These are phyloP conservation scores for Rhizopogon vinicolor DNA, from an alignment of 768 basidiomycete genomes.

Conservation along the genomic window DNA sequence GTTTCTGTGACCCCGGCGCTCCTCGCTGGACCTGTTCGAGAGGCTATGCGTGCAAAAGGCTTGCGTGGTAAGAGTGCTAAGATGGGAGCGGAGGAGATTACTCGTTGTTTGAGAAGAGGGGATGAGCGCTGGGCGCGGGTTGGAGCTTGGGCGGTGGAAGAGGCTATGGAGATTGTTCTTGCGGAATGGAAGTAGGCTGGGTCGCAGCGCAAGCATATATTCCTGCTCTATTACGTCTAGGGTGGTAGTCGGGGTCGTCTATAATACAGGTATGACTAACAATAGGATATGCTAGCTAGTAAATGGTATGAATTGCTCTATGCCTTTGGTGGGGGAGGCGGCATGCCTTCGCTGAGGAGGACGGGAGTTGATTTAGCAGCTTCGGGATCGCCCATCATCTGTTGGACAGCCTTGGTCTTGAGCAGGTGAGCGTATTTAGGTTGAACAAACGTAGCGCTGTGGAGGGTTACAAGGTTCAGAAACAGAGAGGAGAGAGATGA, in stretches of 20 bases:
- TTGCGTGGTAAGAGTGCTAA: conserved; percentile 5
- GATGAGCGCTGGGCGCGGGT: conserved; percentile 67
- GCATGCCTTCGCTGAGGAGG: conserved; percentile 21
- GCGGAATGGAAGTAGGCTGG: background rate
- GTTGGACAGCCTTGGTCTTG: conserved; percentile 50
- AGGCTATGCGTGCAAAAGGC: conserved; percentile 36
- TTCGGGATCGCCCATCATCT: conserved; percentile 61
- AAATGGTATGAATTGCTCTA: conserved; percentile 9
- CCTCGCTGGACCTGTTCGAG: conserved; percentile 43
- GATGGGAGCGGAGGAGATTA: conserved; percentile 33
- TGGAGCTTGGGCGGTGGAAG: conserved; percentile 60
- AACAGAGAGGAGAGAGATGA: background rate
- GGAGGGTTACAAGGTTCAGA: background rate
- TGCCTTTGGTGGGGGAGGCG: conserved; percentile 21
- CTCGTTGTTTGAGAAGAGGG: conserved; percentile 36
- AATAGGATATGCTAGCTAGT: background rate
- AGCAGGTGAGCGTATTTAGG: conserved; percentile 83
- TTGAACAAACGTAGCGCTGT: conserved; percentile 80
- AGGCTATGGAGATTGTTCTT: conserved; percentile 41
- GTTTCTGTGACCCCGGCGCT: conserved; percentile 52
- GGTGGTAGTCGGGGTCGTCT: background rate
- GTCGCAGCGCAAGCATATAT: background rate
- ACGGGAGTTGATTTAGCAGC: conserved; percentile 16
- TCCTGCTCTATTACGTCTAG: background rate
- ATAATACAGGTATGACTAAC: background rate